Evolutionary conservation across 768 basidiomycete genomes (phyloP).

Genomic region (Russula abietina): DNA sequence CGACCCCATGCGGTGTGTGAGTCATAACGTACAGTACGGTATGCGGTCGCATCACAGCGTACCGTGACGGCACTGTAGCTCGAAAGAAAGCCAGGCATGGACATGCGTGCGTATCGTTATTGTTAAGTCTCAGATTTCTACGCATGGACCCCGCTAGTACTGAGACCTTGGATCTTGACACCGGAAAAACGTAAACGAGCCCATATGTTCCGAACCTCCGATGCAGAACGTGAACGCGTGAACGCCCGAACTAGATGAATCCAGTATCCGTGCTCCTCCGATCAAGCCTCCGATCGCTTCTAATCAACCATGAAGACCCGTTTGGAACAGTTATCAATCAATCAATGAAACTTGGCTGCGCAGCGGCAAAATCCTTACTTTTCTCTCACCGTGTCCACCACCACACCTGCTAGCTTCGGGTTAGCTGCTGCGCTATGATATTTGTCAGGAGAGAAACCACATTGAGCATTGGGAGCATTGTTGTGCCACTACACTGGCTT

Average conservation of each 20-base stretch:
- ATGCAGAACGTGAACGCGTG: too few species aligned
- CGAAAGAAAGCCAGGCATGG: neutral
- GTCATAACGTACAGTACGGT: neutral
- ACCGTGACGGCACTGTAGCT: too few species aligned
- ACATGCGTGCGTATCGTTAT: too few species aligned
- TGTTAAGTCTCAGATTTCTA: too few species aligned
- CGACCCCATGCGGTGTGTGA: neutral
- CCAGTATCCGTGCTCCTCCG: neutral
- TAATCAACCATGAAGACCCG: neutral
- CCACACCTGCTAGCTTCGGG: too few species aligned
- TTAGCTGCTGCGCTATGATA: too few species aligned
- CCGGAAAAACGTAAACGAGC: neutral
- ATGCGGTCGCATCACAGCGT: neutral
- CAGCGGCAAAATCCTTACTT: neutral
- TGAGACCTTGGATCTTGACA: neutral
- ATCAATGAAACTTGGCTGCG: neutral
- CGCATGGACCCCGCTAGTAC: neutral
- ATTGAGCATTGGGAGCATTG: neutral
- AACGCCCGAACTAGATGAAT: neutral
- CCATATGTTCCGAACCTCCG: neutral
- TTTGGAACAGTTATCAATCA: neutral
- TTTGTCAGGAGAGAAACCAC: too few species aligned
- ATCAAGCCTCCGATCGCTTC: too few species aligned
- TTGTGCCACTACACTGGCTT: neutral
- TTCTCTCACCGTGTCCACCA: too few species aligned